Conservation (phyloP, 2,329 filamentous ascomycete genomes). For the Colletotrichum sp. region DNA sequence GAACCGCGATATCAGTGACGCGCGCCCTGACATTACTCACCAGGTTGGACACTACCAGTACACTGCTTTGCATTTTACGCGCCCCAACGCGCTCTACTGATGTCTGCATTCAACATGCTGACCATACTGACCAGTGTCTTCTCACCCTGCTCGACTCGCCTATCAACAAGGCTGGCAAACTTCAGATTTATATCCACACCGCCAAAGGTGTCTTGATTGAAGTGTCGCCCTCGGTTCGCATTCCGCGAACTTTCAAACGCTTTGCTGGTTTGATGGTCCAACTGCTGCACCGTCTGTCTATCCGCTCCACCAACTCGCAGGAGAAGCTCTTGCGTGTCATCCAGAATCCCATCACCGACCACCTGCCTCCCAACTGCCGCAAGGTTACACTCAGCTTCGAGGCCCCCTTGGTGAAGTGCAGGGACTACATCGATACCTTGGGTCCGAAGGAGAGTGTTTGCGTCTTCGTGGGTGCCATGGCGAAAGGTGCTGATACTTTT, state of each 20-base stretch:
- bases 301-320: constrained; percentile 94
- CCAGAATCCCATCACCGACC: constrained; percentile 96
- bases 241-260: constrained; percentile 97
- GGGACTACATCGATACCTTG: constrained; percentile 85
- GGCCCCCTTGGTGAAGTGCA: constrained; percentile 81
- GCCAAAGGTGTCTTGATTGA: constrained; percentile 97
- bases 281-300: constrained; percentile 91
- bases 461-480: constrained; percentile 98
- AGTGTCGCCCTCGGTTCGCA: constrained; percentile 96
- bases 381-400: constrained; percentile 98
- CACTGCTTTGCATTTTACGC: constrained; percentile 22
- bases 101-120: constrained; percentile 52
- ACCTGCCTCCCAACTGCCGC: constrained; percentile 94
- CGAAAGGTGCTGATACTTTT: constrained; percentile 94
- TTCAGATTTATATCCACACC: constrained; percentile 98
- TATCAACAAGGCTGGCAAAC: constrained; percentile 96
- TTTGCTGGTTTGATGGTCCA: constrained; percentile 99
- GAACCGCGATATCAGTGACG: constrained; percentile 98
- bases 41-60: constrained; percentile 69
- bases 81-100: constrained; percentile 26
- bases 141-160: constrained; percentile 97
- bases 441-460: constrained; percentile 89
- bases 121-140: constrained; percentile 73
- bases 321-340: constrained; percentile 98
- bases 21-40: constrained; percentile 96